Percentiles rank a stretch among this genome's conserved stretches.
Evolutionary conservation across 148 eudicot species (phyloP).

Genomic region (Chenopodium berlandieri): DNA sequence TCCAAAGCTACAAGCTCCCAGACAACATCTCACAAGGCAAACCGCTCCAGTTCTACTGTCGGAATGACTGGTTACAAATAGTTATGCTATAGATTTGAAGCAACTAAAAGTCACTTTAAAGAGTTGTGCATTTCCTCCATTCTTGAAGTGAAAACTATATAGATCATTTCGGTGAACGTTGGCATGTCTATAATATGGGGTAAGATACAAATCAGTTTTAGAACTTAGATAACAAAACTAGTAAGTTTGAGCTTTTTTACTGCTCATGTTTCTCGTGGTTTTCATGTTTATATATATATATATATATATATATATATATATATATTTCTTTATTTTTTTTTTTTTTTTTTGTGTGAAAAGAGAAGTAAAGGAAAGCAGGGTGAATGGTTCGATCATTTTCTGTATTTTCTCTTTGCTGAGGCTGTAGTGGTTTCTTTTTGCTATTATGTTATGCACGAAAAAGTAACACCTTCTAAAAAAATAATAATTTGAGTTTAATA

Average conservation of each 20-base stretch:
- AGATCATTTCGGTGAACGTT: not conserved
- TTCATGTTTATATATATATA: no score
- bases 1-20: conserved; percentile 68
- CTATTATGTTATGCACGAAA: not conserved
- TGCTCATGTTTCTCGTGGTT: not conserved
- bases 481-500: no score
- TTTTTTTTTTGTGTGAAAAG: not conserved
- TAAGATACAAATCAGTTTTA: conserved; percentile 8
- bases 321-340: no score
- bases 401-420: not conserved
- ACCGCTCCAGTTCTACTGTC: conserved; percentile 53
- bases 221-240: conserved; percentile 8
- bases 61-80: conserved; percentile 79
- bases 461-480: no score
- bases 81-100: not conserved
- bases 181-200: conserved; percentile 6
- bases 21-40: conserved; percentile 47
- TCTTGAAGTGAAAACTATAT: conserved; percentile 18
- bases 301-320: no score
- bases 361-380: not conserved
- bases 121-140: conserved; percentile 8
- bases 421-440: not conserved
- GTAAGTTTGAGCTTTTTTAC: not conserved
- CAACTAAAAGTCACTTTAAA: conserved; percentile 10
- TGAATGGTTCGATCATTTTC: not conserved